phyloP scores from a whole-genome alignment of 1,284 basidiomycete species.

The Lentinus polychrous region DNA sequence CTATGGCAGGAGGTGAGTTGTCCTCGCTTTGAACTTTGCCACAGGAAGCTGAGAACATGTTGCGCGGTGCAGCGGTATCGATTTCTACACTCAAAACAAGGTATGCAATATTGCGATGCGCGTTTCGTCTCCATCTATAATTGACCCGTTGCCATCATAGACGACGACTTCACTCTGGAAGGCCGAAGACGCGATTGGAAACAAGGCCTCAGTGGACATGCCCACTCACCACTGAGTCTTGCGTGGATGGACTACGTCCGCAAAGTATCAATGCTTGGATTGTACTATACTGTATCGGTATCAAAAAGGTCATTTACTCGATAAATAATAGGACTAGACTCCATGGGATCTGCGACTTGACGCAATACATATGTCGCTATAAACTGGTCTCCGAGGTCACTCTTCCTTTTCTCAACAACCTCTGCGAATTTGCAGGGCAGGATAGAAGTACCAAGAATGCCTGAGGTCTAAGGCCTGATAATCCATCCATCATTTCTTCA shows the following conservation, averaged over 20 bases:
- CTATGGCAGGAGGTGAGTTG: constrained; percentile 73
- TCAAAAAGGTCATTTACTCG: too few species aligned
- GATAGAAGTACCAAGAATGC: too few species aligned
- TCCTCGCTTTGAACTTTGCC: not conserved
- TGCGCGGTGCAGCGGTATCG: constrained; percentile 55
- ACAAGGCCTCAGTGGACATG: constrained; percentile 77
- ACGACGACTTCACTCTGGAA: constrained; percentile 81
- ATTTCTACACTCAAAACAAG: constrained; percentile 90
- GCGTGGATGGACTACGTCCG: not conserved
- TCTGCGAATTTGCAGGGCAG: too few species aligned
- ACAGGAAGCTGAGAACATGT: too few species aligned
- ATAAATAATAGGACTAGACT: too few species aligned
- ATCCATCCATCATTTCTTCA: too few species aligned
- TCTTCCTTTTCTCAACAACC: too few species aligned
- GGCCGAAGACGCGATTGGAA: constrained; percentile 73
- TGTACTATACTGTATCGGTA: not conserved
- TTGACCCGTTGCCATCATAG: constrained; percentile 26
- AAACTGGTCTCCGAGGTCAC: too few species aligned
- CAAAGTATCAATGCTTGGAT: not conserved
- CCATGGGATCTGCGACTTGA: too few species aligned
- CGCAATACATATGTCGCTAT: too few species aligned
- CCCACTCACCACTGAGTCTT: constrained; percentile 60
- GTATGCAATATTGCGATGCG: constrained; percentile 25
- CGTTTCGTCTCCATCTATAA: not conserved
- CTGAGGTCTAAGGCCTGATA: too few species aligned